Evolutionary conservation across 2,329 filamentous ascomycete species (phyloP).

Genomic region (Kalmusia sp.): DNA sequence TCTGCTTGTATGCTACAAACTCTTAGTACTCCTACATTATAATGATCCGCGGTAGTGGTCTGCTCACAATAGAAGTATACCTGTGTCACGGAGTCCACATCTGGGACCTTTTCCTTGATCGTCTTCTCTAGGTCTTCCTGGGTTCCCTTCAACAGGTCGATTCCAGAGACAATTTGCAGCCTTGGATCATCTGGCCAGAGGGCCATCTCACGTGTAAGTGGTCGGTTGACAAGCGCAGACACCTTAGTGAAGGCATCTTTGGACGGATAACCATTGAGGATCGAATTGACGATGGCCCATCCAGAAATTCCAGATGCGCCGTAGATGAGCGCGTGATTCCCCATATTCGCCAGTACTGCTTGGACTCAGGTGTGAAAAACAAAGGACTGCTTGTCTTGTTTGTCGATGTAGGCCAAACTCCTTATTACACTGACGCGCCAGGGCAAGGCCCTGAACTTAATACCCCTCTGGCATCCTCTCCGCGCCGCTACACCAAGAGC

Average conservation of each 20-base stretch:
- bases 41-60: background rate
- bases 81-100: constrained; percentile 48
- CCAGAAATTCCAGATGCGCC: constrained; percentile 59
- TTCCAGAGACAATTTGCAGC: constrained; percentile 48
- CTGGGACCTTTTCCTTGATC: constrained; percentile 44
- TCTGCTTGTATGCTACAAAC: constrained; percentile 38
- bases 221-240: constrained; percentile 57
- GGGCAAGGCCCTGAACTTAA: constrained; percentile 15
- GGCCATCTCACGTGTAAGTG: constrained; percentile 41
- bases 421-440: constrained; percentile 3
- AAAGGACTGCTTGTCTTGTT: too few species aligned
- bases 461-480: constrained; percentile 12
- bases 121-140: constrained; percentile 41
- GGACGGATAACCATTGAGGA: constrained; percentile 55
- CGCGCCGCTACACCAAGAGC: constrained; percentile 1
- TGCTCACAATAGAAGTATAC: constrained; percentile 49
- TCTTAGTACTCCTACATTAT: background rate
- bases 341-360: constrained; percentile 17
- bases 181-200: constrained; percentile 46
- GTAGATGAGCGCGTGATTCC: constrained; percentile 44
- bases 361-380: background rate
- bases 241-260: constrained; percentile 54
- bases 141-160: constrained; percentile 48
- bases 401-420: background rate
- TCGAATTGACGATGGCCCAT: constrained; percentile 58